Evolutionary conservation across 2,329 filamentous ascomycete genomes (phyloP).

Genomic region (Thelonectria discophora): DNA sequence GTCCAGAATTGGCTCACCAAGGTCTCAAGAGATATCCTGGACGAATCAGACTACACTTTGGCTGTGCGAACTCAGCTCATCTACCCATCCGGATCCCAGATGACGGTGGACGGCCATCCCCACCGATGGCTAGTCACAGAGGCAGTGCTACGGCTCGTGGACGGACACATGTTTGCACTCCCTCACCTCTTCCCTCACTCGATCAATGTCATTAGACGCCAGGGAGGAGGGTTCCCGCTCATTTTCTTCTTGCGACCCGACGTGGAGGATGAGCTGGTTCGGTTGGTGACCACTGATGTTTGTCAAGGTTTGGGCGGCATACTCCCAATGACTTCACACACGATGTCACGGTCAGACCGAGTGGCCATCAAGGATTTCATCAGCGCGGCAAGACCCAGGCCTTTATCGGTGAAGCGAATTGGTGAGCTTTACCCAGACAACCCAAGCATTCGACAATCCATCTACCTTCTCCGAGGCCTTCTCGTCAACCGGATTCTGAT

Average conservation of each 20-base stretch:
- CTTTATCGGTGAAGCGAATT: conserved; percentile 22
- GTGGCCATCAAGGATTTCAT: conserved; percentile 42
- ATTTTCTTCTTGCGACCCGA: conserved; percentile 38
- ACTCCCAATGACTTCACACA: conserved; percentile 32
- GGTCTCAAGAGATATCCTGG: conserved; percentile 67
- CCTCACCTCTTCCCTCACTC: conserved; percentile 45
- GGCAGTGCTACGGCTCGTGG: conserved; percentile 53
- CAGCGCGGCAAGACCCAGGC: conserved; percentile 23
- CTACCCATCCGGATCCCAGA: conserved; percentile 63
- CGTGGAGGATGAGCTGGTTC: conserved; percentile 54
- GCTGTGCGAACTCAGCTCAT: conserved; percentile 65
- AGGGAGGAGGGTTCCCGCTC: conserved; percentile 19
- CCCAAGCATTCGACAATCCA: conserved; percentile 32
- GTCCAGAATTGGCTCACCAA: conserved; percentile 61
- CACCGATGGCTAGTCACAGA: conserved; percentile 60
- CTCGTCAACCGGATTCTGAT: conserved; percentile 67
- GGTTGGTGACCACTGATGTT: conserved; percentile 34
- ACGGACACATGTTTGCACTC: conserved; percentile 50
- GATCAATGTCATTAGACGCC: conserved; percentile 49
- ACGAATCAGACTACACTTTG: conserved; percentile 69
- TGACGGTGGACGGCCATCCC: conserved; percentile 62
- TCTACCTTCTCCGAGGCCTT: conserved; percentile 70
- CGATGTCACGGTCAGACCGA: conserved; percentile 31
- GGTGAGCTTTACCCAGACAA: conserved; percentile 34
- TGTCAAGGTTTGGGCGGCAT: conserved; percentile 36